These are phyloP conservation scores for Scheffersomyces illinoinensis DNA, from an alignment of 1,139 yeast species.

Conservation along the genomic window DNA sequence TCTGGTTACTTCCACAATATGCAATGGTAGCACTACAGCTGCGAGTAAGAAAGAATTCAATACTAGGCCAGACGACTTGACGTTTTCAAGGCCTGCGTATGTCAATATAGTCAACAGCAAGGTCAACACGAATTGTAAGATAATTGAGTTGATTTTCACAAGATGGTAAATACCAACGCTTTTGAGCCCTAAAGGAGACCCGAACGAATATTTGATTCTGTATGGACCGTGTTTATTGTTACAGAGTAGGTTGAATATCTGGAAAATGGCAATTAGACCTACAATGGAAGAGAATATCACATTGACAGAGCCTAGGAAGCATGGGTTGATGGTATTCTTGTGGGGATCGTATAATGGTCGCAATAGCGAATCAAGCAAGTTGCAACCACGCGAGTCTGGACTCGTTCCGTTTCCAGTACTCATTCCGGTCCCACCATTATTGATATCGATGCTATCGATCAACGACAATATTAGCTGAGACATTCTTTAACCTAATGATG, in stretches of 20 bases:
- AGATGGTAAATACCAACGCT: slow-evolving; percentile 31
- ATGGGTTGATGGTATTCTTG: slow-evolving; percentile 33
- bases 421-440: background rate
- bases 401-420: background rate
- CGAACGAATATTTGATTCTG: slow-evolving; percentile 30
- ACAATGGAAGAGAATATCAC: slow-evolving; percentile 10
- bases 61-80: slow-evolving; percentile 5
- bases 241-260: slow-evolving; percentile 17
- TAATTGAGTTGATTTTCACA: slow-evolving; percentile 22
- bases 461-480: background rate
- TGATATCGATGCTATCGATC: background rate
- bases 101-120: slow-evolving; percentile 17
- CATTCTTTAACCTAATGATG: background rate
- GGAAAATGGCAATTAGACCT: slow-evolving; percentile 16
- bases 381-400: slow-evolving; percentile 1
- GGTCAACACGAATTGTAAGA: slow-evolving; percentile 22
- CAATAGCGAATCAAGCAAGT: slow-evolving; percentile 2
- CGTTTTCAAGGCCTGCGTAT: slow-evolving; percentile 5
- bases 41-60: background rate
- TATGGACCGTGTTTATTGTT: slow-evolving; percentile 27
- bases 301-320: slow-evolving; percentile 27
- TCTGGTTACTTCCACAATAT: slow-evolving; percentile 34
- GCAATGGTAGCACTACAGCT: slow-evolving; percentile 34
- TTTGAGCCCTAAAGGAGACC: slow-evolving; percentile 22
- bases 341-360: slow-evolving; percentile 25